phyloP scores from a whole-genome alignment of 1,284 basidiomycete genomes.

The Coniophora puteana region DNA sequence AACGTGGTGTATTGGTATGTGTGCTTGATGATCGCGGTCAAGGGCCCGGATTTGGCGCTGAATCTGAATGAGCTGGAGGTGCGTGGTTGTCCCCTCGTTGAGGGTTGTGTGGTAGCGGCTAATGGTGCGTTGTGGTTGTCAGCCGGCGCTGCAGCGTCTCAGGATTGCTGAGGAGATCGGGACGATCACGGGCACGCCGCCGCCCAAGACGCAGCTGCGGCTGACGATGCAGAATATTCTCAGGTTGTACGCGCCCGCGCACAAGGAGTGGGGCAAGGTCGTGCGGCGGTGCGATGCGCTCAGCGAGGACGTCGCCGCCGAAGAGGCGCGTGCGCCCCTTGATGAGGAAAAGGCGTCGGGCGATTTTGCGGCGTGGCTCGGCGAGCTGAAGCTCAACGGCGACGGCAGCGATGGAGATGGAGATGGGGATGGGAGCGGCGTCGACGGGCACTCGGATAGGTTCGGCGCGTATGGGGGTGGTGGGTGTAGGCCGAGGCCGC shows the following conservation, averaged over 20 bases:
- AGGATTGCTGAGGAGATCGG: constrained; percentile 47
- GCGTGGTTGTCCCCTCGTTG: constrained; percentile 12
- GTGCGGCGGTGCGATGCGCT: constrained; percentile 35
- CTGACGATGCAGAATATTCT: constrained; percentile 46
- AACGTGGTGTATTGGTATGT: constrained; percentile 56
- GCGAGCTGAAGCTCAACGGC: constrained; percentile 41
- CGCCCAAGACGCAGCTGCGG: constrained; percentile 46
- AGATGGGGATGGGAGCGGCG: constrained; percentile 27
- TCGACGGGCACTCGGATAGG: constrained; percentile 14
- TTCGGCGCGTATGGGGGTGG: too few relatives aligned
- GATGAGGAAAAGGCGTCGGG: constrained; percentile 41
- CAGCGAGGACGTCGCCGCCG: constrained; percentile 16
- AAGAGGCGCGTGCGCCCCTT: constrained; percentile 19
- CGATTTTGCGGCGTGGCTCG: constrained; percentile 54
- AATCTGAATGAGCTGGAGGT: constrained; percentile 50
- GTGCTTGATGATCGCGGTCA: constrained; percentile 45
- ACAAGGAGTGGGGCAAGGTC: constrained; percentile 41
- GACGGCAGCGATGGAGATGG: too few relatives aligned
- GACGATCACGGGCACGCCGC: constrained; percentile 37
- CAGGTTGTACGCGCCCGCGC: constrained; percentile 36
- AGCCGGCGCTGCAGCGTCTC: constrained; percentile 42
- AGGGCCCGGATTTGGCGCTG: constrained; percentile 43
- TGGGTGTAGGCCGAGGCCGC: too few relatives aligned
- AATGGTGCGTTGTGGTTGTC: background rate
- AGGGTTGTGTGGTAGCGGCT: background rate